Evolutionary conservation across 805 yeast genomes (phyloP), one percentile per base, ranked within the genome.

Genomic region (Cyberlindnera veronae): DNA sequence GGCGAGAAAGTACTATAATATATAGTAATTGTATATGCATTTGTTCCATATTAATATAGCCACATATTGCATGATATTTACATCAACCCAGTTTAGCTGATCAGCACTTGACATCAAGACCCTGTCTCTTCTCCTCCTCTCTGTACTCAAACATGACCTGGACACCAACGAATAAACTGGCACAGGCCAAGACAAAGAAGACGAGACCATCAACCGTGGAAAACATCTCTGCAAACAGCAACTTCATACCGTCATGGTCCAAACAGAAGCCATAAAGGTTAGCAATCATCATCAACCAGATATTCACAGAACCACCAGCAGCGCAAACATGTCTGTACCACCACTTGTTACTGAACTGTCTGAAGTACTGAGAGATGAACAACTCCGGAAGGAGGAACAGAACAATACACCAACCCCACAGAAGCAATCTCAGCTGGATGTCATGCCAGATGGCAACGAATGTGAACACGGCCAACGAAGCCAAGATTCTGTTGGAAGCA

Each of bases 391-490:
- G 52, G 32, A 93, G 72, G 58, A 91, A 91, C 16, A 91, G 50
- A 5, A 93, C 97, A 38, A 91, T 72, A 20, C 87, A 64, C 96
- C 97, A 90, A 10, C 99, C 98, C 99, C 99, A 93, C 40, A 91
- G 66, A 35, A 93, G 66, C 37, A 93, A 66, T 47, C 79, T 81
- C 55, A 93, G 72, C 63, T 93, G 90, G 49, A 93, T 90, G 58
- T 93, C 99, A 65, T 93, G 99, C 99, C 99, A 93, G 22, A 93
- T 68, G 3, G 99, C 98, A 17, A 93, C 99, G 64, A 93, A 93
- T 13, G 95, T 78, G 59, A 93, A 93, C 13, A 91, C 97, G 10
- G 90, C 76, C 26, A 91, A 64, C 10, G 90, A 79, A 46, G 91
- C 89, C 34, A 84, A 51, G 8, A 91, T 64, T 48, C 97, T 72